Evolutionary conservation across 768 basidiomycete species (phyloP).

Genomic region (Boletus pseudo-olivaceus): DNA sequence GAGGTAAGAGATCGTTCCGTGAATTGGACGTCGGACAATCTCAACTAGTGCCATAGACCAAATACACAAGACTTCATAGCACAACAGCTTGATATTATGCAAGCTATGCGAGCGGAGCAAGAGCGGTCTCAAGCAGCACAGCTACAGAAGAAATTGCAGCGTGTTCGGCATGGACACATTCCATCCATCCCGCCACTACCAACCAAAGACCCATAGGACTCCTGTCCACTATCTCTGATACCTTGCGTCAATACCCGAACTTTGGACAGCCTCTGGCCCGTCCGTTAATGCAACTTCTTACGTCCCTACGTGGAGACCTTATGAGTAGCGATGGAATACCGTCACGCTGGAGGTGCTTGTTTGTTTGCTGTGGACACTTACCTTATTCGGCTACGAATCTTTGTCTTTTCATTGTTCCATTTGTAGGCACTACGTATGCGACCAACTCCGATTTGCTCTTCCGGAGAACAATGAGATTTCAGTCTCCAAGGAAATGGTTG

Average conservation of each 20-base stretch:
- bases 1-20: constrained; percentile 54
- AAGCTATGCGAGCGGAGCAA: constrained; percentile 78
- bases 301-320: constrained; percentile 7
- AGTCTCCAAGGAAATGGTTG: constrained; percentile 24
- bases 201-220: constrained; percentile 13
- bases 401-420: constrained; percentile 23
- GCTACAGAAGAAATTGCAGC: constrained; percentile 56
- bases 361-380: constrained; percentile 15
- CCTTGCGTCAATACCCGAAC: constrained; percentile 24
- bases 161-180: constrained; percentile 38
- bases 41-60: constrained; percentile 43
- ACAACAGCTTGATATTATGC: constrained; percentile 81
- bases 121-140: constrained; percentile 65
- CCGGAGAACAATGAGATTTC: constrained; percentile 24
- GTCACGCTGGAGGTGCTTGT: not conserved
- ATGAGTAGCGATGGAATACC: not conserved
- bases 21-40: not conserved
- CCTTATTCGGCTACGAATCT: constrained; percentile 10
- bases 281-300: not conserved
- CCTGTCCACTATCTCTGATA: constrained; percentile 15
- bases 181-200: constrained; percentile 32
- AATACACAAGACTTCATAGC: constrained; percentile 83
- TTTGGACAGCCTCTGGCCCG: constrained; percentile 2
- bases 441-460: constrained; percentile 4
- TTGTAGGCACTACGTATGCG: constrained; percentile 10